Conservation (phyloP, 2,329 filamentous ascomycete species). For the Coccinonectria pachysandricola region DNA sequence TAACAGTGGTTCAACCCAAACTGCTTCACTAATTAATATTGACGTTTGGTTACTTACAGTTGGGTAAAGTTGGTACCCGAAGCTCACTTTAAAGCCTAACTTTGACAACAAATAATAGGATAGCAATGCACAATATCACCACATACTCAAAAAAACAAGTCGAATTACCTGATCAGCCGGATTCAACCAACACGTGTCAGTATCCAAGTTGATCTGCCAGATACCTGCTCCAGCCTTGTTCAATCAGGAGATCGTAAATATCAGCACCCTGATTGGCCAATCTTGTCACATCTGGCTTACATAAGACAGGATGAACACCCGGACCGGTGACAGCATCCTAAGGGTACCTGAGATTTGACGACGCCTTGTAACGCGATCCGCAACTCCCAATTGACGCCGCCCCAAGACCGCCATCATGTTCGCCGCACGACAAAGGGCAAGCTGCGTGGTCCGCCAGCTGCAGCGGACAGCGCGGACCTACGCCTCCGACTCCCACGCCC, state of each 20-base stretch:
- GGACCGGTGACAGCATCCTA: constrained; percentile 20
- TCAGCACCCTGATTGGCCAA: constrained; percentile 13
- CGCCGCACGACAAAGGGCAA: constrained; percentile 35
- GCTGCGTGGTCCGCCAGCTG: constrained; percentile 26
- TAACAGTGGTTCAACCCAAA: no score
- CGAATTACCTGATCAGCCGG: background rate
- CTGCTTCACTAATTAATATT: no score
- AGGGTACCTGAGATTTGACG: constrained; percentile 11
- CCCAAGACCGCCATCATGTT: constrained; percentile 27
- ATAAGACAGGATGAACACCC: constrained; percentile 16
- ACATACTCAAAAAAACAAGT: no score
- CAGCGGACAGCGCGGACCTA: constrained; percentile 36
- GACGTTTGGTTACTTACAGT: no score
- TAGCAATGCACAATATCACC: no score
- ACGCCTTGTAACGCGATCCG: constrained; percentile 15
- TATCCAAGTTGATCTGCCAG: no score
- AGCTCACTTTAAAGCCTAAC: no score
- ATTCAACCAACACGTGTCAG: no score
- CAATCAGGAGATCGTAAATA: constrained; percentile 12
- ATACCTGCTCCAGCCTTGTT: no score
- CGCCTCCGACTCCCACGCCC: constrained; percentile 42
- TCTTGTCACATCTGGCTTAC: constrained; percentile 12
- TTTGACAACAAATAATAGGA: no score
- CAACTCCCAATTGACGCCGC: constrained; percentile 24
- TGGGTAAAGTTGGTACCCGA: no score